These are phyloP conservation scores for Rhododendron kiyosumense DNA, from an alignment of 148 eudicot species.

Conservation along the genomic window DNA sequence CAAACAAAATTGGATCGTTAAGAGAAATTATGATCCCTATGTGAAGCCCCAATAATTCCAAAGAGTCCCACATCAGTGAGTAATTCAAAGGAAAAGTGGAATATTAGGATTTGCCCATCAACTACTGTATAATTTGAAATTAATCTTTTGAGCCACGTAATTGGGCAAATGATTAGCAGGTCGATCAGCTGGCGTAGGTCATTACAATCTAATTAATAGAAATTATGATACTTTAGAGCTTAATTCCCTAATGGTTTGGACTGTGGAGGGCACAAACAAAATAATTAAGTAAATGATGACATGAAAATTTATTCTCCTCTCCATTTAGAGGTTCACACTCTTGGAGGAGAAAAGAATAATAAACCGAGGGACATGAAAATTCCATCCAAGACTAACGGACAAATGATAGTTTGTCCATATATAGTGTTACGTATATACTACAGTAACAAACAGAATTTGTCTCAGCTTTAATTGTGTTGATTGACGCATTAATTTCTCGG, in stretches of 20 bases:
- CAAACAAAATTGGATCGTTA: not conserved
- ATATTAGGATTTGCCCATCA: too few relatives aligned
- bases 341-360: not conserved
- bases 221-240: not conserved
- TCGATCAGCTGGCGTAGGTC: too few relatives aligned
- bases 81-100: too few relatives aligned
- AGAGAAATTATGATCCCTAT: not conserved
- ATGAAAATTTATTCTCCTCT: not conserved
- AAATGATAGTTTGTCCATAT: not conserved
- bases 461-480: not conserved
- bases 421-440: not conserved
- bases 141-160: too few relatives aligned
- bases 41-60: too few relatives aligned
- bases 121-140: too few relatives aligned
- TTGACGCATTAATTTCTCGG: not conserved
- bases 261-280: not conserved
- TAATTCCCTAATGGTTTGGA: not conserved
- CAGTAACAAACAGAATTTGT: not conserved
- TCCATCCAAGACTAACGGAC: not conserved
- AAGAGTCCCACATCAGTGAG: too few relatives aligned
- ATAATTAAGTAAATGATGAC: not conserved
- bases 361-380: not conserved
- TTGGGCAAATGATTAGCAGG: too few relatives aligned
- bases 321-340: not conserved
- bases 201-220: too few relatives aligned